Percentiles rank a stretch among this genome's conserved stretches.
Conservation (phyloP, 306 rosid species). For the Bauhinia variegata region DNA sequence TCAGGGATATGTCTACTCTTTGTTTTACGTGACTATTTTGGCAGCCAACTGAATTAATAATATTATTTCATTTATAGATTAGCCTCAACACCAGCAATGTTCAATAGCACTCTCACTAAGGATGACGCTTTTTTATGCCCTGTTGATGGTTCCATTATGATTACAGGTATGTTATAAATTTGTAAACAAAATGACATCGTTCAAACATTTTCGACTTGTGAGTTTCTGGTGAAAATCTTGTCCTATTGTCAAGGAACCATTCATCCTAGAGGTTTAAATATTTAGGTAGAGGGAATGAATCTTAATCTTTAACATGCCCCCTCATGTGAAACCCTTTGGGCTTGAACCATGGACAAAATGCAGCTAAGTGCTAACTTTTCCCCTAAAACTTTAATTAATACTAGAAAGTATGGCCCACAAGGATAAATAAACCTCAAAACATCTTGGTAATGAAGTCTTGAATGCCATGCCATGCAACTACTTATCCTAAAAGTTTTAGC, state of each 20-base stretch:
- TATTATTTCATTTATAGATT: constrained; percentile 55
- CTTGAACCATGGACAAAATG: constrained; percentile 12
- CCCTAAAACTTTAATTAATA: constrained; percentile 18
- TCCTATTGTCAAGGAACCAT: constrained; percentile 13
- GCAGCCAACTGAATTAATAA: constrained; percentile 26
- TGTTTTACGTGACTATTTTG: constrained; percentile 6
- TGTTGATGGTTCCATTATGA: constrained; percentile 87
- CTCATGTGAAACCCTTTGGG: constrained; percentile 20
- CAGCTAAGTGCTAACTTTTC: neutral
- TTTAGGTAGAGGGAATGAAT: neutral
- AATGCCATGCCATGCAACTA: constrained; percentile 18
- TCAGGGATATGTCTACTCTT: constrained; percentile 10
- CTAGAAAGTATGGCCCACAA: constrained; percentile 2
- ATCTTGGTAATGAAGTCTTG: constrained; percentile 8
- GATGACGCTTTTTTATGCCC: constrained; percentile 70
- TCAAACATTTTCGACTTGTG: constrained; percentile 18
- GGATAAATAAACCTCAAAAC: constrained; percentile 8
- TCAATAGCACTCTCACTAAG: constrained; percentile 82
- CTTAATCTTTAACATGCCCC: constrained; percentile 7
- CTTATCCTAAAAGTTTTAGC: constrained; percentile 12
- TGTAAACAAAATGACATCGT: constrained; percentile 22
- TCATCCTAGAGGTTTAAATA: constrained; percentile 8
- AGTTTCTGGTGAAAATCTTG: constrained; percentile 16
- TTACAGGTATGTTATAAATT: constrained; percentile 65
- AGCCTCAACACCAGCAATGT: constrained; percentile 98